Base-by-base conservation (phyloP, 1,284 basidiomycete genomes). In the Sporisorium sorghi region DNA sequence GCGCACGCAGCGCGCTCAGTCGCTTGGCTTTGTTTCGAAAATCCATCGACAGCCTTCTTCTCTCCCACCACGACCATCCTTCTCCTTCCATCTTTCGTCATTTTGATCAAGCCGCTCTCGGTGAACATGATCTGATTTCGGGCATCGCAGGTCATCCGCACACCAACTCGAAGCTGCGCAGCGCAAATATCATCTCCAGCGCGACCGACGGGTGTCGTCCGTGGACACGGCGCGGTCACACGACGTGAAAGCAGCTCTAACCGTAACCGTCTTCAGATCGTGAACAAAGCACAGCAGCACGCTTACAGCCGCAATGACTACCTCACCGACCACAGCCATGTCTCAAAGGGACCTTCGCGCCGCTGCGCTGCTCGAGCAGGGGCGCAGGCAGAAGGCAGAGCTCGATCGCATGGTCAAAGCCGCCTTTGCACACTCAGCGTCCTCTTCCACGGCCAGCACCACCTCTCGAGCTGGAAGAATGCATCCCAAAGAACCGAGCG, bases 401-500 rank as follows among this genome's bases (percentile, higher is more conserved):
- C 65, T 78, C 35, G 76, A 76, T 21, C 70, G 67, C 19, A 62
- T 69, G 58, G 52, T 79, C 44, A 70, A 64, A 39, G 28, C 65
- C 17, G 58, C 57, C 58, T 73, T 73, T 53, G 58, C 65, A 5
- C 61, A 67, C 43, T 42, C 65, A 14, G 46, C 64, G 8, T 65
- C 65, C 11, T 42, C 52, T 7, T 46, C 58, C n/a, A 39, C 44
- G 15, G 30, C 51, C 42, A 52, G 54, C 44, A 58, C 37, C 47
- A 58, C 65, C 11, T 68, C 71, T 19, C 61, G 71, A 48, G 58
- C 61, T 3, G 67, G 67, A 8, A 43, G 55, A 7, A 55, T 70
- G 35, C 66, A 73, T 47, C 59, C 58, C 11, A 69, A 57, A 42
- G 69, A 64, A 26, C 26, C 44, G 8, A 62, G 53, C 55, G 58